Evolutionary conservation across 2,329 filamentous ascomycete species (phyloP).

Genomic region (Gnomoniopsis smithogilvyi): DNA sequence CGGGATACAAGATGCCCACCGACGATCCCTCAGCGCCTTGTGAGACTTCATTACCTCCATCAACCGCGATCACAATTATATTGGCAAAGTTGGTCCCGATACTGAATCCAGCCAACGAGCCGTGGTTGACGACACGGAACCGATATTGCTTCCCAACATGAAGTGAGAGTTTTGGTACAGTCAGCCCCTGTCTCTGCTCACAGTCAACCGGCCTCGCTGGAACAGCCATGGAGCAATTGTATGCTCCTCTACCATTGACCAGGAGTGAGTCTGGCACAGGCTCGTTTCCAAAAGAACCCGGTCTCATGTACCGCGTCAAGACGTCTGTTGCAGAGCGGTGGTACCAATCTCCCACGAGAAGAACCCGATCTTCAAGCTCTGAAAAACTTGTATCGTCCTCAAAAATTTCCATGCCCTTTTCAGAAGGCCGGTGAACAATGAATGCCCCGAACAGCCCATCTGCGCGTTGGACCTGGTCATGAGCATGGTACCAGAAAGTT

Average conservation of each 20-base stretch:
- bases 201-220: background rate
- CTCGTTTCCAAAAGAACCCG: slow-evolving; percentile 4
- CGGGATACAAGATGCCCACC: slow-evolving; percentile 22
- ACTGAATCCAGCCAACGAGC: background rate
- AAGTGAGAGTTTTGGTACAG: background rate
- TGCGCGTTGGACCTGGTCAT: slow-evolving; percentile 37
- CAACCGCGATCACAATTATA: background rate
- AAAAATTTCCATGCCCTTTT: slow-evolving; percentile 23
- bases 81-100: background rate
- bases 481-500: slow-evolving; percentile 48
- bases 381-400: slow-evolving; percentile 21
- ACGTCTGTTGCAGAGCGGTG: slow-evolving; percentile 7
- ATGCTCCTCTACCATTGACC: slow-evolving; percentile 6
- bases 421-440: slow-evolving; percentile 38
- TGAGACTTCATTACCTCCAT: slow-evolving; percentile 17
- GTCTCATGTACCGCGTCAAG: background rate
- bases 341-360: slow-evolving; percentile 45
- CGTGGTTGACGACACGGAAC: background rate
- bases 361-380: slow-evolving; percentile 31
- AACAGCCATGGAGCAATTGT: background rate
- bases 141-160: background rate
- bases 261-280: background rate
- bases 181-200: background rate
- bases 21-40: slow-evolving; percentile 5
- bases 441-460: slow-evolving; percentile 47